Evolutionary conservation across 2,329 filamentous ascomycete genomes (phyloP), one percentile per base, ranked within the genome.

Genomic region (Xylariaceae sp.): DNA sequence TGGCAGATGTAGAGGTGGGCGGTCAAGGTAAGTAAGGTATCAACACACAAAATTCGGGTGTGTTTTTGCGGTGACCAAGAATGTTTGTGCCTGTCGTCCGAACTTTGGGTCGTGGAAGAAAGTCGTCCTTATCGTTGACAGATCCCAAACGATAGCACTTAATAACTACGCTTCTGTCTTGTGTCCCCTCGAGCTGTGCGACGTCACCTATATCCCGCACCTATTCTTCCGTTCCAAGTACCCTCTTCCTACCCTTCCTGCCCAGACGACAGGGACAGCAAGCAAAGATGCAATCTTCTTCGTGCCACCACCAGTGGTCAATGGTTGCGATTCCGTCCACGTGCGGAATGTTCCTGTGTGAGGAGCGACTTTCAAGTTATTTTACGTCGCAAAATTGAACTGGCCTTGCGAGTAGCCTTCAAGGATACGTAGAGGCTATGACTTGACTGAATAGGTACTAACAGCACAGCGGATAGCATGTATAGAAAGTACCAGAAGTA

Each of bases 121-220:
- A 21, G 28, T 37, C 9, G 33, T 48, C 21, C 47, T 23, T 31
- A 8, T 40, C 24, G 51, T 24, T 11, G 17, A 23, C 11, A 17
- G 31, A 16, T 12, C 47, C 21, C 14, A 34, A 44, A 31, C 41
- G 41, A 51, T 41, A 19, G 33, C 43, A 47, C 54, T 36, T 31
- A n/a, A n/a, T 40, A 48, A 43, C 31, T 19, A 36, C 28, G 57
- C 41, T 23, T 21, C 26, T 58, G 40, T 54, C 5, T 26, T 44
- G 33, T 53, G 40, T 5, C 17, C n/a, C 23, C 31, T 34, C 21
- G 44, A 41, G 43, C 23, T 37, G 56, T 54, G 46, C 45, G 21
- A 60, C 56, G 40, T 49, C 40, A 19, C 44, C 33, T 54, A 28
- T 60, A 39, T 53, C 26, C 28, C 45, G 40, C 44, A 48, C 39